phyloP scores from a whole-genome alignment of 2,329 filamentous ascomycete genomes.

The Mycosphaerelloides madeirae region DNA sequence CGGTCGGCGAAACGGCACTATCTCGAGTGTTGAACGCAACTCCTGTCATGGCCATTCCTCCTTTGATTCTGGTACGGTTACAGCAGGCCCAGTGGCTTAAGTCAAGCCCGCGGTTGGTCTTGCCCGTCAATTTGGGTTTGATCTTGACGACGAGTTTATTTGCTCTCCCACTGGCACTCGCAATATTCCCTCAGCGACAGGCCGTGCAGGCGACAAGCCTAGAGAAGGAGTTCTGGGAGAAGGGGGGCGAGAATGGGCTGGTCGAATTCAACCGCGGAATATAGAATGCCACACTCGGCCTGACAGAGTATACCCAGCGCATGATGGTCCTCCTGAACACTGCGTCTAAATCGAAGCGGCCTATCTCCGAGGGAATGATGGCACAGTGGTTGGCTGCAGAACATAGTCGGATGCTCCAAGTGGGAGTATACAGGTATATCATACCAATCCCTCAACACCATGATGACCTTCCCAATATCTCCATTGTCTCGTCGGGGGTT shows the following conservation, averaged over 20 bases:
- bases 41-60: constrained; percentile 94
- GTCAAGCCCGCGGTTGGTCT: constrained; percentile 67
- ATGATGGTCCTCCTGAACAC: too few species aligned
- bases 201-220: constrained; percentile 68
- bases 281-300: constrained; percentile 35
- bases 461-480: too few species aligned
- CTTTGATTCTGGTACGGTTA: constrained; percentile 75
- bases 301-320: too few species aligned
- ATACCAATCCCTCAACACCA: too few species aligned
- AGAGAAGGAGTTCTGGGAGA: constrained; percentile 80
- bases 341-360: too few species aligned
- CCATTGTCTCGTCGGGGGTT: too few species aligned
- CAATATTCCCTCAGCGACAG: constrained; percentile 88
- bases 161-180: constrained; percentile 82
- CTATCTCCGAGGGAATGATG: too few species aligned
- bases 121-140: constrained; percentile 79
- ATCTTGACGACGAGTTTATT: constrained; percentile 84
- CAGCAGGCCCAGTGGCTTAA: constrained; percentile 81
- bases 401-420: too few species aligned
- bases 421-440: too few species aligned
- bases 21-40: constrained; percentile 90
- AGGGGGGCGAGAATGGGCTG: constrained; percentile 71
- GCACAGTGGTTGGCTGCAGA: too few species aligned
- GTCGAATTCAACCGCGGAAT: constrained; percentile 98
- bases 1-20: constrained; percentile 87